Conservation (phyloP, 169 alveolate species). For the Plasmodium blacklocki region DNA sequence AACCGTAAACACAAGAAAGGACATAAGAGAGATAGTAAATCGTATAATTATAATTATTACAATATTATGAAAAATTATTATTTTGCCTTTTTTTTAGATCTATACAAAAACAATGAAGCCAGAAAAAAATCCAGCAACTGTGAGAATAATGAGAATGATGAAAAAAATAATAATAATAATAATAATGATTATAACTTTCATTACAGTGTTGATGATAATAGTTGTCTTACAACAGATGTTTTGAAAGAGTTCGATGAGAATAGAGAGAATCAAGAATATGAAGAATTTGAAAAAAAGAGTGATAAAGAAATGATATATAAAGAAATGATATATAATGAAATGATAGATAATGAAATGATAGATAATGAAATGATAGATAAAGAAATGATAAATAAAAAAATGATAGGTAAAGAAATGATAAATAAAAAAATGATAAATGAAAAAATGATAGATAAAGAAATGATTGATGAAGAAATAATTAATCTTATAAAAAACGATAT, state of each 20-base stretch:
- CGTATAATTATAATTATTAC: background rate
- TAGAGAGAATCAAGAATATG: background rate
- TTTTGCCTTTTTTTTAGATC: conserved; percentile 8
- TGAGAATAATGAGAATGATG: background rate
- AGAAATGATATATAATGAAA: background rate
- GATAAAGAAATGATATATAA: background rate
- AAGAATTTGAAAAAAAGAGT: background rate
- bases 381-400: background rate
- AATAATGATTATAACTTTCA: background rate
- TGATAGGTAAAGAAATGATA: background rate
- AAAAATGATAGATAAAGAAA: background rate
- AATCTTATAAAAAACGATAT: too few species aligned
- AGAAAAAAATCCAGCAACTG: background rate
- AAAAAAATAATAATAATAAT: background rate
- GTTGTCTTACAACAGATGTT: too few species aligned
- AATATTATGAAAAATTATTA: conserved; percentile 17
- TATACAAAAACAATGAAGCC: background rate
- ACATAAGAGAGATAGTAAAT: background rate
- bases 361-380: background rate
- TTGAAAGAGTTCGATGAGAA: too few species aligned
- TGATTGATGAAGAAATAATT: too few species aligned
- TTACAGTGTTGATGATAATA: too few species aligned
- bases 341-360: background rate
- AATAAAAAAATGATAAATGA: background rate
- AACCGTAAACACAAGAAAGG: background rate